Conservation (phyloP, 805 yeast species). For the Kluyveromyces dobzhanskii region DNA sequence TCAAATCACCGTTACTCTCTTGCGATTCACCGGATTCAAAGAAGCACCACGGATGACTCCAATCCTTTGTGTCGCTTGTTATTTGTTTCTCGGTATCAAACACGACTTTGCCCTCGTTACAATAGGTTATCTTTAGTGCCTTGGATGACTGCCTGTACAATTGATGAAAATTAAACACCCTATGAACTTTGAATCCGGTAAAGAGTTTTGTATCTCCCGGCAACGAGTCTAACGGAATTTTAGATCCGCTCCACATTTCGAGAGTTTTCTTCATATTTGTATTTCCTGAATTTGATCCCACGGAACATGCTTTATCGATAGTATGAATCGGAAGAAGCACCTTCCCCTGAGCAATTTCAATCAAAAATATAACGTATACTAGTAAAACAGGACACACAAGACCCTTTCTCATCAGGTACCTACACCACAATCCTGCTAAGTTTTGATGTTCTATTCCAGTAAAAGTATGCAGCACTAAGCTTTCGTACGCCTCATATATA, state of each 20-base stretch:
- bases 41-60: conserved; percentile 43
- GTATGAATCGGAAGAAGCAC: conserved; percentile 8
- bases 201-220: conserved; percentile 30
- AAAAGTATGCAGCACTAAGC: too few relatives aligned
- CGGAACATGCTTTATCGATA: conserved; percentile 19
- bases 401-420: too few relatives aligned
- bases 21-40: conserved; percentile 3
- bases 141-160: conserved; percentile 33
- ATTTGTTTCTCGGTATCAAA: conserved; percentile 33
- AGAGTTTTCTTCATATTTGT: conserved; percentile 9
- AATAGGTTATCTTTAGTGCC: conserved; percentile 40
- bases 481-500: too few relatives aligned
- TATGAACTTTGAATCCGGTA: conserved; percentile 48
- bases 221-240: conserved; percentile 27
- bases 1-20: conserved; percentile 8
- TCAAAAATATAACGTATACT: too few relatives aligned
- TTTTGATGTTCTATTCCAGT: too few relatives aligned
- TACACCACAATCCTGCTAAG: too few relatives aligned
- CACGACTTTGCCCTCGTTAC: conserved; percentile 41
- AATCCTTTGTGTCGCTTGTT: conserved; percentile 34
- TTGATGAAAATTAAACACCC: conserved; percentile 38
- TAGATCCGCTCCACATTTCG: conserved; percentile 12
- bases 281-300: conserved; percentile 9
- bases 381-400: too few relatives aligned
- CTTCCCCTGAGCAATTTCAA: not conserved